Percentiles rank a stretch among this genome's conserved stretches.
phyloP scores from a whole-genome alignment of 208 protist genomes.

The Leishmania gerbilli region DNA sequence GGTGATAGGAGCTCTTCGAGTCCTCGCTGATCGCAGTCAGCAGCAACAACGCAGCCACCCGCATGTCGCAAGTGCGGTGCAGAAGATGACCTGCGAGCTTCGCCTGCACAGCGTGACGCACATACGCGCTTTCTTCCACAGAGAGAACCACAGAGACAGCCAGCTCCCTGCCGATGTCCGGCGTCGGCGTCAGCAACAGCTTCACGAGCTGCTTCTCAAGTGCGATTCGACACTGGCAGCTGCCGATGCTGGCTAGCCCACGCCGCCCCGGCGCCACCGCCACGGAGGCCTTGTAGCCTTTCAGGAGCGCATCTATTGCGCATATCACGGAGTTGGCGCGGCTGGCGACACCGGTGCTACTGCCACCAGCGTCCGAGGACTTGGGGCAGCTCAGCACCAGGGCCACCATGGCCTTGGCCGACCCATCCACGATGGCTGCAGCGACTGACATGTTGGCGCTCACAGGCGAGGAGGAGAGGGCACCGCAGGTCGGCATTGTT shows the following conservation, averaged over 20 bases:
- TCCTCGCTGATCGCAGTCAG: conserved; percentile 75
- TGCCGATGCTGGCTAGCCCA: conserved; percentile 17
- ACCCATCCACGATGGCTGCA: conserved; percentile 45
- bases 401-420: conserved; percentile 52
- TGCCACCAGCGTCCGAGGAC: conserved; percentile 6
- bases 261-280: neutral
- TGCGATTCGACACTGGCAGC: conserved; percentile 47
- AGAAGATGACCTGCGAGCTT: conserved; percentile 49
- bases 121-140: conserved; percentile 53
- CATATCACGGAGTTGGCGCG: neutral
- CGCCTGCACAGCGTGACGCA: conserved; percentile 58
- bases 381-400: conserved; percentile 37
- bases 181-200: conserved; percentile 47
- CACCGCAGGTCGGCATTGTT: neutral
- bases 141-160: conserved; percentile 68
- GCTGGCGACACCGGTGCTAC: neutral
- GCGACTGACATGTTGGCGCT: conserved; percentile 11
- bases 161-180: conserved; percentile 62
- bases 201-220: conserved; percentile 63
- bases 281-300: conserved; percentile 34
- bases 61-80: conserved; percentile 58
- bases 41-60: conserved; percentile 65
- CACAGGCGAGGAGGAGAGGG: neutral
- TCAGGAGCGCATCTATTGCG: conserved; percentile 37
- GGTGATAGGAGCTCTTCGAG: conserved; percentile 47